Conservation (phyloP, 2,329 filamentous ascomycete genomes). For the Remersonia thermophila region DNA sequence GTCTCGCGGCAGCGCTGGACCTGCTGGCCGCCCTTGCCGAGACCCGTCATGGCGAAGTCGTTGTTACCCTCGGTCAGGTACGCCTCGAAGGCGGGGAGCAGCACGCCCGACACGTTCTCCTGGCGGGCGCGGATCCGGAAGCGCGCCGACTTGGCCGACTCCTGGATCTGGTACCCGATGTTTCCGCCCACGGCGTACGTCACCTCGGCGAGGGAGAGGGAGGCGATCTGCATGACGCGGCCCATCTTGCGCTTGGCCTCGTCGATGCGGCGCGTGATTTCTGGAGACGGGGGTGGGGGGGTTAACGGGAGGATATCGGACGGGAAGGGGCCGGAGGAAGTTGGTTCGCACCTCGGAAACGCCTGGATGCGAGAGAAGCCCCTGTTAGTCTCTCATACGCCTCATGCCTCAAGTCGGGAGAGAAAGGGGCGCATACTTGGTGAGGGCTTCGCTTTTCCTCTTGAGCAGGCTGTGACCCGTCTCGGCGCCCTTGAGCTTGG, state of each 20-base stretch:
- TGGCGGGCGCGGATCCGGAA: constrained; percentile 92
- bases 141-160: constrained; percentile 82
- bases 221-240: constrained; percentile 96
- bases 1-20: constrained; percentile 92
- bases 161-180: constrained; percentile 94
- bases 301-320: not conserved
- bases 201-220: constrained; percentile 93
- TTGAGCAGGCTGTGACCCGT: constrained; percentile 90
- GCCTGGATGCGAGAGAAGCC: constrained; percentile 39
- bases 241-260: constrained; percentile 99
- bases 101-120: constrained; percentile 95
- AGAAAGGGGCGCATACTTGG: constrained; percentile 55
- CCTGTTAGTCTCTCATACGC: constrained; percentile 7
- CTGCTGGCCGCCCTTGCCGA: constrained; percentile 95
- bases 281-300: constrained; percentile 28
- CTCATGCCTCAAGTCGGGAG: not conserved
- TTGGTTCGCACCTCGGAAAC: constrained; percentile 64
- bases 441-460: constrained; percentile 94
- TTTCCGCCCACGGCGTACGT: constrained; percentile 93
- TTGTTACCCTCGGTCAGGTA: constrained; percentile 81
- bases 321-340: not conserved
- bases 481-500: constrained; percentile 88
- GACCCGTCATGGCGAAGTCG: constrained; percentile 88
- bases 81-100: constrained; percentile 87
- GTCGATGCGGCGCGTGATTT: constrained; percentile 94